Evolutionary conservation across 1,139 yeast species (phyloP).

Genomic region (Hyphopichia fennica): DNA sequence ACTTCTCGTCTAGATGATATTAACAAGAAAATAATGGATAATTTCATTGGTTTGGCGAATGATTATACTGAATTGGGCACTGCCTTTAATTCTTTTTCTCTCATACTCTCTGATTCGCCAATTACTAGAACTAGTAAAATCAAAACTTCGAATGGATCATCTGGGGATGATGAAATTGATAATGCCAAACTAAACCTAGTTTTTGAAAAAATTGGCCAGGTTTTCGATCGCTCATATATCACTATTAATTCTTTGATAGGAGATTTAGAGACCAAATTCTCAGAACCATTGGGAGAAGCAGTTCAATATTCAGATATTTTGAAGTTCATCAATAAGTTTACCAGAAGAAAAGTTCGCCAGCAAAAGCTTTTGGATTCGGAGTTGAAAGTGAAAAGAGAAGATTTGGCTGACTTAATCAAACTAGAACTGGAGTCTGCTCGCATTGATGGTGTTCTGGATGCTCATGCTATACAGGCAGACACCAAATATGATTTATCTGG

Average conservation of each 20-base stretch:
- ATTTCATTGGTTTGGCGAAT: conserved; percentile 60
- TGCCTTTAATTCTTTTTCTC: conserved; percentile 68
- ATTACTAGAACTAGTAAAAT: conserved; percentile 17
- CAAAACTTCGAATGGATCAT: conserved; percentile 4
- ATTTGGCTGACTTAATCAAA: conserved; percentile 39
- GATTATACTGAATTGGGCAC: conserved; percentile 75
- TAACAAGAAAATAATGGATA: conserved; percentile 64
- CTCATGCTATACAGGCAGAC: conserved; percentile 26
- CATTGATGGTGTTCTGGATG: conserved; percentile 33
- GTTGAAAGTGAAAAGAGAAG: conserved; percentile 45
- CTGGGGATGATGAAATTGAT: conserved; percentile 16
- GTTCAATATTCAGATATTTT: conserved; percentile 74
- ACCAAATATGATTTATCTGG: conserved; percentile 30
- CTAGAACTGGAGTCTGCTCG: conserved; percentile 42
- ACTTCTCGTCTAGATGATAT: conserved; percentile 60
- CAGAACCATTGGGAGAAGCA: conserved; percentile 83
- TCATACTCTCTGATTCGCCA: conserved; percentile 52
- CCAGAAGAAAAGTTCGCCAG: conserved; percentile 70
- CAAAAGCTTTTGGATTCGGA: conserved; percentile 57
- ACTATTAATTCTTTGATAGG: conserved; percentile 69
- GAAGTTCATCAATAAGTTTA: conserved; percentile 65
- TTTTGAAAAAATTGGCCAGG: conserved; percentile 74
- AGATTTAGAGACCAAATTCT: conserved; percentile 67
- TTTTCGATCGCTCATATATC: conserved; percentile 70
- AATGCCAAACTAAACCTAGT: conserved; percentile 40